Conservation (phyloP, 2,329 filamentous ascomycete genomes). For the Gyromitra esculenta region DNA sequence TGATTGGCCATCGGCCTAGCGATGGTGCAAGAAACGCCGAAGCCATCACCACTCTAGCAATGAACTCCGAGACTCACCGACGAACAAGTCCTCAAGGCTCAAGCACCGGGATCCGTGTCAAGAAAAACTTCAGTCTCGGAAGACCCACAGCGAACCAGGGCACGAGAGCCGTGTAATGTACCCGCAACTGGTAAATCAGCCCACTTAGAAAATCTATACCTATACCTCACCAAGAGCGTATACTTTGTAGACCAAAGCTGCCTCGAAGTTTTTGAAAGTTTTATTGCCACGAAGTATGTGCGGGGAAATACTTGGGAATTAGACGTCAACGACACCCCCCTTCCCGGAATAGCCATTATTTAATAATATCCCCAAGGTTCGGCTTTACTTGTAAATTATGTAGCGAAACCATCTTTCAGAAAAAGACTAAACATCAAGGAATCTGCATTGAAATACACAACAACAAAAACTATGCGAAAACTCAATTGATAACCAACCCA, state of each 20-base stretch:
- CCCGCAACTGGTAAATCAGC: slow-evolving; percentile 14
- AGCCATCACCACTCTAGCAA: slow-evolving; percentile 39
- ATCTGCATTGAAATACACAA: slow-evolving; percentile 5
- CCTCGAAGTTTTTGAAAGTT: slow-evolving; percentile 1
- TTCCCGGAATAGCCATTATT: slow-evolving; percentile 6
- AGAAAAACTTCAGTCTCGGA: slow-evolving; percentile 15
- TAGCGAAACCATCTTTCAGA: slow-evolving; percentile 25
- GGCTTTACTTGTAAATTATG: slow-evolving; percentile 30
- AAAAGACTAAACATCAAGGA: not conserved
- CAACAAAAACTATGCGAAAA: slow-evolving; percentile 13
- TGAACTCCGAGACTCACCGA: slow-evolving; percentile 33
- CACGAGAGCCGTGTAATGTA: slow-evolving; percentile 17
- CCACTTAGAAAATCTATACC: not conserved
- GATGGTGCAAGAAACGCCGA: slow-evolving; percentile 34
- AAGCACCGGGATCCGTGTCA: slow-evolving; percentile 18
- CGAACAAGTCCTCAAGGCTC: slow-evolving; percentile 17
- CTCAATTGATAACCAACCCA: slow-evolving; percentile 18
- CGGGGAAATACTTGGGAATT: slow-evolving; percentile 37
- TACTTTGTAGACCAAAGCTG: slow-evolving; percentile 7
- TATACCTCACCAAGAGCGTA: slow-evolving; percentile 6
- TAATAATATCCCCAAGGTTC: slow-evolving; percentile 14
- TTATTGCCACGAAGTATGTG: slow-evolving; percentile 35
- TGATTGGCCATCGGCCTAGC: slow-evolving; percentile 11
- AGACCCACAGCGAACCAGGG: slow-evolving; percentile 26
- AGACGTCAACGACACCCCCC: not conserved